These are phyloP conservation scores for Xylariomycetidae sp. DNA, from an alignment of 2,329 filamentous ascomycete genomes.

Conservation along the genomic window DNA sequence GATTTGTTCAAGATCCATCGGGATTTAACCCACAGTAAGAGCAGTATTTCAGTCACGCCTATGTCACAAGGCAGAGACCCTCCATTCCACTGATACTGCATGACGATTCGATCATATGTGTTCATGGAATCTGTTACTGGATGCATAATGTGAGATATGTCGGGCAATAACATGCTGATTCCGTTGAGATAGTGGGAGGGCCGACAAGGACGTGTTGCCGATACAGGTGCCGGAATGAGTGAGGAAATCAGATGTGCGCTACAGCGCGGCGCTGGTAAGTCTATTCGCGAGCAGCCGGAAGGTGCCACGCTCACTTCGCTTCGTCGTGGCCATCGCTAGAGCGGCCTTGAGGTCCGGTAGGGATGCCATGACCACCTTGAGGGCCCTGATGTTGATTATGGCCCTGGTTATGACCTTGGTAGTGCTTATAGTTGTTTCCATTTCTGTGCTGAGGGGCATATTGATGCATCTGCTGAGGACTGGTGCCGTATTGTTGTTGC, in stretches of 20 bases:
- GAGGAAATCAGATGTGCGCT: conserved; percentile 23
- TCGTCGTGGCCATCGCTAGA: conserved; percentile 39
- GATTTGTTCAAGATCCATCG: conserved; percentile 22
- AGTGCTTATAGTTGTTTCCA: conserved; percentile 50
- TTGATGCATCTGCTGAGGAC: conserved; percentile 61
- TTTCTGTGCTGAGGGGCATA: conserved; percentile 56
- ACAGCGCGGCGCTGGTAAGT: conserved; percentile 24
- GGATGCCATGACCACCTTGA: conserved; percentile 30
- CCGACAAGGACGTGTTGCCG: too few species aligned
- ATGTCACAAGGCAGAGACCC: too few species aligned
- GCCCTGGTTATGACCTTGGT: conserved; percentile 38
- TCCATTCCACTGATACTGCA: too few species aligned
- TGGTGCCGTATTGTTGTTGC: conserved; percentile 62
- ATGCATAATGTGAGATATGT: too few species aligned
- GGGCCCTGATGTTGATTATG: conserved; percentile 38
- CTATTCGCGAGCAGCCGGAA: conserved; percentile 14
- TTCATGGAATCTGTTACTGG: too few species aligned
- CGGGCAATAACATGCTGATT: too few species aligned
- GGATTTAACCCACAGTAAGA: too few species aligned
- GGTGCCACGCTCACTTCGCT: conserved; percentile 35
- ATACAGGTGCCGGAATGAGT: conserved; percentile 22
- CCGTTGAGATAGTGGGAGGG: too few species aligned
- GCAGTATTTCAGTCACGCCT: too few species aligned
- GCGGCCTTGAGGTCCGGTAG: conserved; percentile 29
- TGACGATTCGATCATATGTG: too few species aligned